Percentiles rank a stretch among this genome's conserved stretches.
Evolutionary conservation across 768 basidiomycete genomes (phyloP).

Genomic region (Clitopilus hobsonii): DNA sequence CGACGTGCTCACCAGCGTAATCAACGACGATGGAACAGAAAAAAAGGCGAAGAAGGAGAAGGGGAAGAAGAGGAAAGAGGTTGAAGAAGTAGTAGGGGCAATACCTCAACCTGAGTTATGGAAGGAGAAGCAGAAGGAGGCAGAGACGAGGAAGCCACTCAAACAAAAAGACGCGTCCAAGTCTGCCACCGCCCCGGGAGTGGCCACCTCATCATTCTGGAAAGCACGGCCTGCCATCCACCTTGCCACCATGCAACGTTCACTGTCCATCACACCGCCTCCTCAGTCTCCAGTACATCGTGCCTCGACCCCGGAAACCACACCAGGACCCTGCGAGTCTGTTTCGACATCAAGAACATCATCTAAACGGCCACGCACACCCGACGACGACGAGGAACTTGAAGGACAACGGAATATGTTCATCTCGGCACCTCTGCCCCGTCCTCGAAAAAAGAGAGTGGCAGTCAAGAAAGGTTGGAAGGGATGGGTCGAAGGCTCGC

Average conservation of each 20-base stretch:
- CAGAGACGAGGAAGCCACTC: conserved; percentile 4
- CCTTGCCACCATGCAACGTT: conserved; percentile 65
- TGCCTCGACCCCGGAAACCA: conserved; percentile 63
- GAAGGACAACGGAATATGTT: conserved; percentile 16
- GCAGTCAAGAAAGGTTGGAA: conserved; percentile 83
- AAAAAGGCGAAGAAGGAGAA: conserved; percentile 58
- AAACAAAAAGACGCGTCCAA: conserved; percentile 23
- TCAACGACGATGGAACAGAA: conserved; percentile 72
- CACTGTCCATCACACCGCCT: conserved; percentile 72
- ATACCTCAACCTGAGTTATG: conserved; percentile 14
- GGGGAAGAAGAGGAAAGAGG: conserved; percentile 49
- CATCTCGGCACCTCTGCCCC: conserved; percentile 19
- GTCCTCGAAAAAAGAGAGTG: conserved; percentile 53
- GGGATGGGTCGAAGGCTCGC: conserved; percentile 87
- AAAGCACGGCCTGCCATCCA: conserved; percentile 67
- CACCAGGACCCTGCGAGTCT: conserved; percentile 72
- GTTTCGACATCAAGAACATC: conserved; percentile 72
- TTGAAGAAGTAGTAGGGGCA: conserved; percentile 42
- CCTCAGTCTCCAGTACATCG: conserved; percentile 41
- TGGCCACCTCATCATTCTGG: conserved; percentile 55
- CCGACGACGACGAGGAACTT: conserved; percentile 53
- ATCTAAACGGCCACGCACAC: conserved; percentile 75
- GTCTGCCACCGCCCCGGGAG: conserved; percentile 18
- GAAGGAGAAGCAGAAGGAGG: conserved; percentile 11
- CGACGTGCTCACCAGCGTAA: conserved; percentile 74